A percentile compares a stretch with the other conserved stretches of the same genome.
Evolutionary conservation across 331 rosid genomes (phyloP).

Genomic region (Prunus yedoensis): DNA sequence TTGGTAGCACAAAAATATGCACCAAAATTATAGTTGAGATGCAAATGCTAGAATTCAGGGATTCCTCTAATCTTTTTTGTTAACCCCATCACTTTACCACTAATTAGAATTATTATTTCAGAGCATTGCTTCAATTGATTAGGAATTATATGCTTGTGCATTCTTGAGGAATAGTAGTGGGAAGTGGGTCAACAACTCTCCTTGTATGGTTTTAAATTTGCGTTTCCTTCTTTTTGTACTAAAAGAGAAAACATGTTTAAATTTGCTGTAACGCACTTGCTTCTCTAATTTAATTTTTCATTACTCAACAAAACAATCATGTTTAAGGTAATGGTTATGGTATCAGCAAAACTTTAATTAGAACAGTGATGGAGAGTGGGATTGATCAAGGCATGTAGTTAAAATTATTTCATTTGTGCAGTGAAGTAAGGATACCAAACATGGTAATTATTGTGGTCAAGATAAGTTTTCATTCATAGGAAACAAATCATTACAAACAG

Average conservation of each 20-base stretch:
- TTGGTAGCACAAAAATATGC: conserved; percentile 40
- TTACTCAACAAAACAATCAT: no score
- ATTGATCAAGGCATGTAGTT: neutral
- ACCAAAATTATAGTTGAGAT: neutral
- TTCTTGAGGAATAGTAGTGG: conserved; percentile 11
- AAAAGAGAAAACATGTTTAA: no score
- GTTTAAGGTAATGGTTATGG: no score
- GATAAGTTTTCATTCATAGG: no score
- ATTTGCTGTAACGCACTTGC: conserved; percentile 6
- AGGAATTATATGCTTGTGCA: no score
- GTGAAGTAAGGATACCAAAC: neutral
- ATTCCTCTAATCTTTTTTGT: conserved; percentile 26
- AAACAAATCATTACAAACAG: no score
- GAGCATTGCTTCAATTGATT: no score
- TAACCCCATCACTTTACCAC: conserved; percentile 22
- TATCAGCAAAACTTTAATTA: no score
- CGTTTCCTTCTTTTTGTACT: neutral
- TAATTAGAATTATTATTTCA: no score
- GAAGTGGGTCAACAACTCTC: conserved; percentile 15
- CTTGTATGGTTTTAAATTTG: neutral
- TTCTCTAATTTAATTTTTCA: neutral
- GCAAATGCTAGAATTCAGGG: conserved; percentile 50
- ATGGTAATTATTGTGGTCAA: neutral
- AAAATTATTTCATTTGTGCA: no score
- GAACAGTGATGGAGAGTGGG: neutral